Base-by-base conservation (phyloP, 2,329 filamentous ascomycete genomes). In the Ophiostoma pallidulum region DNA sequence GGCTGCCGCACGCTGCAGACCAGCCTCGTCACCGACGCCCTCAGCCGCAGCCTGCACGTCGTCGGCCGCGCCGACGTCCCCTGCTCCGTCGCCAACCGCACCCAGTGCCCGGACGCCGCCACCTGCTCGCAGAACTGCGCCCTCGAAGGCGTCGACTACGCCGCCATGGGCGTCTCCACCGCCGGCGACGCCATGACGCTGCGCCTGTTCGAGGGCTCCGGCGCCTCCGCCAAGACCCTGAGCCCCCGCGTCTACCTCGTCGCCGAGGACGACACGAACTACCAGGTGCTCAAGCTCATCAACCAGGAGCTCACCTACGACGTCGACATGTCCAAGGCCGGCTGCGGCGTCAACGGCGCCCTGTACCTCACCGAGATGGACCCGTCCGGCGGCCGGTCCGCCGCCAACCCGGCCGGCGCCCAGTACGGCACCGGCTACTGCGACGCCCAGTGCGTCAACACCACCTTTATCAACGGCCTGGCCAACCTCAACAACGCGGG, bases 311-410 rank as follows among this genome's bases (percentile, higher is more conserved):
- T 83, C 57, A 74, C 73, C 16, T 80, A 82, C 51, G 77, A 80
- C 47, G 76, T 81, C n/a, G 78, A 82, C 60, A 68, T 78, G 36
- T 80, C 77, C 39, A 68, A 71, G 51, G 66, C 80, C n/a, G 72
- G 73, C 42, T 83, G 79, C 56, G 80, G 80, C 49, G 63, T 82
- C 54, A 82, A 83, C 62, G 78, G 77, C 48, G 78, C 78, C 19
- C 62, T 82, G 36, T 81, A 81, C 65, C 72, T 82, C 29, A 68
- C 74, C 29, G 65, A 72, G 57, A 82, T 83, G 77, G 72, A 77
- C 19, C 64, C 69, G 3, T 74, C 79, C 54, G 79, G 78, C 56
- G 77, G 77, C 24, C 50, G 69, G 52, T 73, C 69, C 59, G 55
- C 66, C 1, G 65, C 55, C 47, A 75, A 75, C 62, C 68, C 68